phyloP scores from a whole-genome alignment of 768 basidiomycete genomes.

The Chlorophyllum brunneum region DNA sequence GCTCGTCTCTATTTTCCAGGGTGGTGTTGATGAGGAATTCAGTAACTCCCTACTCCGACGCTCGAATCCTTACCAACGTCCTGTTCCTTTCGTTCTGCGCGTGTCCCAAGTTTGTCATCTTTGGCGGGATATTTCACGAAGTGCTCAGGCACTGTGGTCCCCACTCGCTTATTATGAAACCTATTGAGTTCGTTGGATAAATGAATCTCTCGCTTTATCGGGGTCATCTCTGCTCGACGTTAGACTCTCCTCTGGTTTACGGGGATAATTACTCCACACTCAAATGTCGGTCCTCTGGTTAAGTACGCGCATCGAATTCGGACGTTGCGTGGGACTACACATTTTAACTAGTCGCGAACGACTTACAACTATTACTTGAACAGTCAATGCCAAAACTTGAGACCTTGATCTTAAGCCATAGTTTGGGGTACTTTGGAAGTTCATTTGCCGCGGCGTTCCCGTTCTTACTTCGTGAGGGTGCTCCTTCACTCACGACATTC shows the following conservation, averaged over 20 bases:
- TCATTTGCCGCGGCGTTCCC: neutral
- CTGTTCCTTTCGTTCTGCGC: neutral
- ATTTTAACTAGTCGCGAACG: neutral
- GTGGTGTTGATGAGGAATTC: neutral
- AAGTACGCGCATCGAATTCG: neutral
- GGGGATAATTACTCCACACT: neutral
- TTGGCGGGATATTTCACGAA: neutral
- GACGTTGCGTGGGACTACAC: neutral
- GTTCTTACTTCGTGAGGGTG: neutral
- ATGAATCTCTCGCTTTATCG: neutral
- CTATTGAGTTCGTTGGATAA: neutral
- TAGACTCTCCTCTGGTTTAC: conserved; percentile 1
- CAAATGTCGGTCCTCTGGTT: neutral
- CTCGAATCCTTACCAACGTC: conserved; percentile 3
- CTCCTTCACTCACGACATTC: conserved; percentile 1
- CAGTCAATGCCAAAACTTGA: neutral
- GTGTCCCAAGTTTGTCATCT: conserved; percentile 7
- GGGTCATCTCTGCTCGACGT: neutral
- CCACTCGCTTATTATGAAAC: neutral
- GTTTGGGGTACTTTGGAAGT: neutral
- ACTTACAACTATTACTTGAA: neutral
- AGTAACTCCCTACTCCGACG: neutral
- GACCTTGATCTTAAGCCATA: conserved; percentile 3
- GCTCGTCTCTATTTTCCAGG: conserved; percentile 2
- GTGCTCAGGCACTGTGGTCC: neutral